Evolutionary conservation across 1,284 basidiomycete species (phyloP), one percentile per base, ranked within the genome.

Genomic region (Rhodotorula sp.): DNA sequence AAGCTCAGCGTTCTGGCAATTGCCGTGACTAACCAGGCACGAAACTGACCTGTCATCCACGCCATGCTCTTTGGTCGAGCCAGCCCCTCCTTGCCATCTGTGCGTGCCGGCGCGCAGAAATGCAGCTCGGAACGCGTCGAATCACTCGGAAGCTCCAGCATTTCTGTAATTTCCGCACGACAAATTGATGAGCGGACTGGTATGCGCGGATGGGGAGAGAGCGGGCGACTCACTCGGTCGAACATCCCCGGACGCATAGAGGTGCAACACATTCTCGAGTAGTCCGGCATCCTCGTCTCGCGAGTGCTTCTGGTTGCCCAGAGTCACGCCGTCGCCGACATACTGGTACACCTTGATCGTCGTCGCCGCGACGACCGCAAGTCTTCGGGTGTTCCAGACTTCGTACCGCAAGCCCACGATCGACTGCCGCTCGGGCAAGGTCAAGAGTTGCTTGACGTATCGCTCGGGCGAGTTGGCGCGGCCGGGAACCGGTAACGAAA

Each of bases 301-400:
- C 17, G 54, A 66, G 60, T 77, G 79, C 37, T 78, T 78, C 17
- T 77, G 78, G 1, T 78, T 54, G 1, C 30, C 64, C 6, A 8
- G 53, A 10, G 26, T 30, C 3, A n/a, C 44, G 26, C 44, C 62
- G 17, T 82, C 77, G 0, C 93, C 95, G 64, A 89, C 85, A 71
- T 95, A 93, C 79, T 98, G 94, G 79, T 96, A 96, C 77, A 98
- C 90, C 68, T 95, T 86, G 8, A 91, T 90, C 42, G 88, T 86
- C 3, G 95, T 97, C 0, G 93, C 93, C 6, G 88, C 88, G 17
- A 97, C 84, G n/a, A 94, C 87, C 3, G 91, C 78, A 80, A 7
- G 84, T 85, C 70, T 82, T 70, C 79, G 69, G 63, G 60, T 20
- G 17, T 12, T 29, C 82, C 81, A 82, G 60, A 89, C 85, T 73